Evolutionary conservation across 1,284 basidiomycete species (phyloP), one percentile per base, ranked within the genome.

Genomic region (Puccinia hordei): DNA sequence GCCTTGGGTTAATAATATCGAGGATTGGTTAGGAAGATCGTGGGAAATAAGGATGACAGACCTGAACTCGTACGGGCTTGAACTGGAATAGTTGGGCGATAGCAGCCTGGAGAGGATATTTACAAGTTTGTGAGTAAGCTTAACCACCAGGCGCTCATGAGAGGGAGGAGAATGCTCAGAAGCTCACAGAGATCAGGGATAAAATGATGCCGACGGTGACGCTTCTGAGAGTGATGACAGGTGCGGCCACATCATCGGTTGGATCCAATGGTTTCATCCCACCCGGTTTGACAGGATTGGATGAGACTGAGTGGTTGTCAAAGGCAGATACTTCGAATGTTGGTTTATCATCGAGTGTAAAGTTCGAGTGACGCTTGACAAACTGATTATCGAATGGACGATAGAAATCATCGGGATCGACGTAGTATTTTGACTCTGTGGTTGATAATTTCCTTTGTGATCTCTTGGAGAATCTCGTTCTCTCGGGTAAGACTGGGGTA

Each of bases 21-120:
- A 27, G 61, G 27, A 4, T 30, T 17, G 13, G 6, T 22, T 30
- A n/a, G 57, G 13, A 35, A 19, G 3, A 24, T 27, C 27, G 10
- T 6, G 41, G 24, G 63, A 2, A 49, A 19, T 9, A 41, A 46
- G 8, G 46, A 5, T 57, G 27, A 73, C 71, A 51, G 12, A 74
- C 79, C 63, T 81, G 79, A 41, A 81, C 79, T 41, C 79, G 57
- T 10, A 81, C 79, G 30, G 79, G 79, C 63, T 81, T 81, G 63
- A 81, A 81, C 55, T 81, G 79, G 46, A 81, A 81, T 15, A 81
- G 71, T 68, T 81, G 79, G 27, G 79, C 79, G 35, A 81, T 81
- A 19, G 79, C 79, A 55, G 79, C 78, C 78, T 80, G 59, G 13
- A 63, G n/a, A 27, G 0, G 35, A 24, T 17, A 30, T 51, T 51